Evolutionary conservation across 495 filamentous ascomycete genomes (phyloP), one percentile per base, ranked within the genome.

Genomic region (Aspergillus sclerotiicarbonarius): DNA sequence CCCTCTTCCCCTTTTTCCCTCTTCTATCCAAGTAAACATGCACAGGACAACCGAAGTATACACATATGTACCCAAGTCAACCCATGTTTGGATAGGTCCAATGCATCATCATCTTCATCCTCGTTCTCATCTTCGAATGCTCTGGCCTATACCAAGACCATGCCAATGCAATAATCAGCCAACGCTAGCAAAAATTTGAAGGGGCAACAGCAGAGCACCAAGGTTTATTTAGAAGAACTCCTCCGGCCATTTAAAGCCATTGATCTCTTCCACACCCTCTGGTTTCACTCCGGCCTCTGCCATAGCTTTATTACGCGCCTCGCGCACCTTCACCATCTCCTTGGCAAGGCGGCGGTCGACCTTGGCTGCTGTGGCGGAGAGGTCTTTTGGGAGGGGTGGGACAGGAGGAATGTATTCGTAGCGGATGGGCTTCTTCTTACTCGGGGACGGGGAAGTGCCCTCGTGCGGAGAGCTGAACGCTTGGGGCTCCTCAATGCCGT

Each of bases 371-470:
- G 68, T 74, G 16, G 57, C 59, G 13, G 67, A 65, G n/a, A 77
- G 63, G 8, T 76, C 73, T 35, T 76, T 74, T 0, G 76, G 75
- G 0, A 78, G 62, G 2, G 74, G 75, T 7, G 77, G 76, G 1
- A 80, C 71, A 15, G 77, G 77, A 0, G 77, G 77, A 44, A 79
- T 74, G 50, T 77, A 67, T 3, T 68, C 63, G 39, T 69, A 66
- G 10, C 62, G 60, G 8, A 60, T 55, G 13, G 47, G 31, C 31
- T 66, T 66, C 33, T 65, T 56, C 43, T 66, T 66, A 16, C 41
- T 65, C 13, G 64, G 65, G 10, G 57, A 57, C 8, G 67, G 48
- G 35, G 49, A 62, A 1, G 60, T 35, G 16, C 50, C 54, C 33
- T 35, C 33, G 8, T 35, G 3, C 13, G 37, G 37, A n/a, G 37